A percentile compares a stretch with the other conserved stretches of the same genome.
Conservation (phyloP, 2,329 filamentous ascomycete species). For the Ophiocordyceps camponoti-leonardi region DNA sequence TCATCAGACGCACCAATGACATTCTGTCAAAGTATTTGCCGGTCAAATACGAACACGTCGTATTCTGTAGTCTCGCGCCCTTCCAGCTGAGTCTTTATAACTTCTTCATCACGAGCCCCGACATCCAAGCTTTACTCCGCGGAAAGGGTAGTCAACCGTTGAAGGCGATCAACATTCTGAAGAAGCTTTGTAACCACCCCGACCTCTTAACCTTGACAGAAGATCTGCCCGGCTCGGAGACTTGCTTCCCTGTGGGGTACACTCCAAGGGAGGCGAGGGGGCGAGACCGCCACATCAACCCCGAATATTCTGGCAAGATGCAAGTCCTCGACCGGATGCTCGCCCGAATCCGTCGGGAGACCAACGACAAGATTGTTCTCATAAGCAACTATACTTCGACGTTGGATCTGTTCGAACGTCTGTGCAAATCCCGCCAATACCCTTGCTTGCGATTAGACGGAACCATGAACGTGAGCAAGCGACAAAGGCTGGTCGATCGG, state of each 20-base stretch:
- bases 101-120: constrained; percentile 88
- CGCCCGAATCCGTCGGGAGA: constrained; percentile 83
- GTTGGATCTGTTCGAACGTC: constrained; percentile 78
- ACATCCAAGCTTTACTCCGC: constrained; percentile 78
- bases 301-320: constrained; percentile 98
- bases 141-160: constrained; percentile 92
- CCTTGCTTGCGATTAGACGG: constrained; percentile 82
- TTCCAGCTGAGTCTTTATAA: constrained; percentile 93
- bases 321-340: constrained; percentile 96
- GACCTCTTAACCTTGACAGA: constrained; percentile 71
- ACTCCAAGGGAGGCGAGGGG: constrained; percentile 76
- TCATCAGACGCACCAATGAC: constrained; percentile 94
- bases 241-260: constrained; percentile 70
- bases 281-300: constrained; percentile 78
- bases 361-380: constrained; percentile 96
- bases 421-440: constrained; percentile 74
- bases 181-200: constrained; percentile 97
- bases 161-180: constrained; percentile 90
- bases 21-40: constrained; percentile 95
- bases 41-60: constrained; percentile 97
- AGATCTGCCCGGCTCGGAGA: constrained; percentile 76
- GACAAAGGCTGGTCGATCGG: constrained; percentile 90
- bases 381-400: constrained; percentile 98
- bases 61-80: constrained; percentile 86
- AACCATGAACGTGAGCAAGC: constrained; percentile 94